Evolutionary conservation across 257 asterid species (phyloP), one percentile per base, ranked within the genome.

Genomic region (Solanum virginianum): DNA sequence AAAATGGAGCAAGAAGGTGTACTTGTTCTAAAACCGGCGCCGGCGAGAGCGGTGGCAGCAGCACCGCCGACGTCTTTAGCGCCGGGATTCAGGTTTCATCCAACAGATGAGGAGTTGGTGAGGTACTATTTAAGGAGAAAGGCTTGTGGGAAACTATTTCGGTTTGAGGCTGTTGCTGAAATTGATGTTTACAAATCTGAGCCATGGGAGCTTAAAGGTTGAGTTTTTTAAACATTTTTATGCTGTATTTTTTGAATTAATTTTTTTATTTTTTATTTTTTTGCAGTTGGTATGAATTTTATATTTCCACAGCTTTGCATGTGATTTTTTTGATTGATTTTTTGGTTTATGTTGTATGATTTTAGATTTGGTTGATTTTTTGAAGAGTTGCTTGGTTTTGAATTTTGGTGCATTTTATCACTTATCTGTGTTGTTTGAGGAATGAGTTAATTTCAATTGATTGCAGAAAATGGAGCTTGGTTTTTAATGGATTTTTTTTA

Each of bases 141-240:
- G 87, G 99, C 92, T 53, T 94, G 97, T 60, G 92, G 92, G 57
- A 92, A 90, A 91, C 98, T 98, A 41, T 94, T 96, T 75, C 86
- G 98, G 39, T 93, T 96, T 84, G 94, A 94, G 80, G 99, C 99
- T 66, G 98, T 96, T 20, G 84, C 92, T 43, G 99, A 96, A 85
- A 92, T 94, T 87, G 99, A 96, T 90, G 98, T 96, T 49, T 96
- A 96, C 92, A 96, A 96, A 96, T 96, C 99, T 85, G 99, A 96
- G 89, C 99, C 99, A 0, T 96, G 98, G 95, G 96, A 96, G 86
- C 97, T 96, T 85, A 93, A 95, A 84, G 92, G 99, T 95, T 83
- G 20, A 56, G 11, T 84, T 8, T 70, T 83, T 8, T 68, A 6
- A 85, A 49, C 41, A 10, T 36, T 53, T 39, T 39, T 41, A 22